Conservation (phyloP, 495 filamentous ascomycete species). For the Letharia columbiana region DNA sequence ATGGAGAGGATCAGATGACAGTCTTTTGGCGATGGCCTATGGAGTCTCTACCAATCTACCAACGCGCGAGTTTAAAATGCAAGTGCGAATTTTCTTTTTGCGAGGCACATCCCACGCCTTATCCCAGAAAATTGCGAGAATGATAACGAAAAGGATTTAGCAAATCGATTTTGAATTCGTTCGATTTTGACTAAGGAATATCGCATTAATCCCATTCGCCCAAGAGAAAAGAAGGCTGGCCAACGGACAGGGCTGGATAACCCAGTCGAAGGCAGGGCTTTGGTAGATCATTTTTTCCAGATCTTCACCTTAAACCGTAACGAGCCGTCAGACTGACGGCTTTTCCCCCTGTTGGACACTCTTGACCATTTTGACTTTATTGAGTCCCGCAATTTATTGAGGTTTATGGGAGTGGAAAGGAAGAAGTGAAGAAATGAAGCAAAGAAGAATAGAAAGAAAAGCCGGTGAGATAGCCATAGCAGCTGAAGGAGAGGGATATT, state of each 20-base stretch:
- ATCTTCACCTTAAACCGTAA: conserved; percentile 4
- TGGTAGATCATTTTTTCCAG: background rate
- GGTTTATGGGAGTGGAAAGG: background rate
- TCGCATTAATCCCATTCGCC: conserved; percentile 21
- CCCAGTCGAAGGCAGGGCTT: conserved; percentile 16
- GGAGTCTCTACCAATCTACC: conserved; percentile 3
- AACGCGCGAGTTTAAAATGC: conserved; percentile 4
- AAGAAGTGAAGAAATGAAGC: too few relatives aligned
- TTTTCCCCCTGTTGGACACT: conserved; percentile 10
- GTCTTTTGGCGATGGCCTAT: conserved; percentile 7
- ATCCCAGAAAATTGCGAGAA: conserved; percentile 13
- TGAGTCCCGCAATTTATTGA: conserved; percentile 17
- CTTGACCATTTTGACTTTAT: conserved; percentile 17
- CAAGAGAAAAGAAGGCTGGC: conserved; percentile 15
- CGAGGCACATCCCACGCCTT: conserved; percentile 21
- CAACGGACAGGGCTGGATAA: conserved; percentile 15
- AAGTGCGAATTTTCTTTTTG: conserved; percentile 12
- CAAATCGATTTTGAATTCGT: conserved; percentile 13
- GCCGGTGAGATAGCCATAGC: background rate
- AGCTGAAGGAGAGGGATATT: background rate
- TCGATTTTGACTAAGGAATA: conserved; percentile 13
- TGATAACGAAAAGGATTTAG: conserved; percentile 14
- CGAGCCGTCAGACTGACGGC: conserved; percentile 10
- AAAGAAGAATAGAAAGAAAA: background rate
- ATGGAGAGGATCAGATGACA: conserved; percentile 3